Percentiles rank a stretch among this genome's conserved stretches.
Evolutionary conservation across 352 stramenopile species (phyloP).

Genomic region (Globisporangium alternatum): DNA sequence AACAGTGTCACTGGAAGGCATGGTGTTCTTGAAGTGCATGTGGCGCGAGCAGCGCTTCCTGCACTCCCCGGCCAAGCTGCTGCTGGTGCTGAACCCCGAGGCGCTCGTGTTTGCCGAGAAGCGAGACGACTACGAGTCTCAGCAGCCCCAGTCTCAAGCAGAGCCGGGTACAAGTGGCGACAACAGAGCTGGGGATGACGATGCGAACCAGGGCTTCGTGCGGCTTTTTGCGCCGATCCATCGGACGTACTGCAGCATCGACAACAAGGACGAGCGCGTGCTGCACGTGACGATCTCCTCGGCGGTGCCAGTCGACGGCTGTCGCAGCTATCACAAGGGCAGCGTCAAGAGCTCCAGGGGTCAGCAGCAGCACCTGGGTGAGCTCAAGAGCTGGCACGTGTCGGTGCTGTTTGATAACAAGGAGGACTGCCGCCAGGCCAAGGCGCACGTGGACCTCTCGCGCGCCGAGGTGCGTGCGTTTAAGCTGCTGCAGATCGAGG

Average conservation of each 20-base stretch:
- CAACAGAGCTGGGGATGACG: constrained; percentile 20
- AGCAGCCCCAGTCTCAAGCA: neutral
- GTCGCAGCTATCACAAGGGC: constrained; percentile 54
- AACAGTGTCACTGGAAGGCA: constrained; percentile 45
- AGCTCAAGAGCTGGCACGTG: constrained; percentile 54
- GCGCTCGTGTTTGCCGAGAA: constrained; percentile 67
- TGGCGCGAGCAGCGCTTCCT: constrained; percentile 81
- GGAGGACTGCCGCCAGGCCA: constrained; percentile 64
- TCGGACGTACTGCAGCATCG: constrained; percentile 64
- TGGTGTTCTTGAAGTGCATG: constrained; percentile 68
- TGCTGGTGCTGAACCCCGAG: constrained; percentile 76
- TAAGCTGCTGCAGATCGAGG: constrained; percentile 75
- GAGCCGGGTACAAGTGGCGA: constrained; percentile 12
- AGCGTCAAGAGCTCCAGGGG: constrained; percentile 17
- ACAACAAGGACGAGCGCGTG: constrained; percentile 68
- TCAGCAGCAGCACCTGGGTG: constrained; percentile 10
- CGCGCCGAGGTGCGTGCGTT: constrained; percentile 74
- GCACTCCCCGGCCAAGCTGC: constrained; percentile 46
- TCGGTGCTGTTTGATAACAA: constrained; percentile 58
- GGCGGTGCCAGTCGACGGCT: constrained; percentile 47
- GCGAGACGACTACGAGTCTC: neutral
- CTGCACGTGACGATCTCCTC: constrained; percentile 68
- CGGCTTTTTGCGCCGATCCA: constrained; percentile 71
- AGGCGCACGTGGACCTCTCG: constrained; percentile 70
- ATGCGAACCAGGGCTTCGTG: constrained; percentile 34